These are phyloP conservation scores for Canavalia ensiformis DNA, from an alignment of 306 rosid species.

Conservation along the genomic window DNA sequence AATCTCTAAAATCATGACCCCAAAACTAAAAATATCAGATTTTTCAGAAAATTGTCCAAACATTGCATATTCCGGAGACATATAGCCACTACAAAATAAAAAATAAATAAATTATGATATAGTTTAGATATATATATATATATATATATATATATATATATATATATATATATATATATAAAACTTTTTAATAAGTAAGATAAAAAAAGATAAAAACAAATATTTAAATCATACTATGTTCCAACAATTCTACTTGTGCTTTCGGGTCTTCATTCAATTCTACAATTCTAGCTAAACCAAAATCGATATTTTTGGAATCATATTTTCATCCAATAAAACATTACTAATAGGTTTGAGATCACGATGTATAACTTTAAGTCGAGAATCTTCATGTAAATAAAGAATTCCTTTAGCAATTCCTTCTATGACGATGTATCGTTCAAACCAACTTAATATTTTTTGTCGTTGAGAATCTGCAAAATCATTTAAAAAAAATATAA, in stretches of 20 bases:
- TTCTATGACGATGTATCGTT: background rate
- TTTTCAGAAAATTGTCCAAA: background rate
- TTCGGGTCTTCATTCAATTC: background rate
- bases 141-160: no score
- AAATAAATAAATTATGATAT: background rate
- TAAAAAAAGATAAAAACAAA: background rate
- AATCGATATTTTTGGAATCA: slow-evolving; percentile 64
- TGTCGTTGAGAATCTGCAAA: slow-evolving; percentile 38
- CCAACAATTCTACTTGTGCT: slow-evolving; percentile 53
- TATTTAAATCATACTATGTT: slow-evolving; percentile 52
- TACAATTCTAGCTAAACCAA: slow-evolving; percentile 58
- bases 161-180: no score
- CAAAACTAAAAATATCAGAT: slow-evolving; percentile 14
- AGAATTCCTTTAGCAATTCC: background rate
- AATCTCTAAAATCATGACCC: slow-evolving; percentile 55
- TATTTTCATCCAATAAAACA: slow-evolving; percentile 47
- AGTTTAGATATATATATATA: background rate
- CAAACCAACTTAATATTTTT: slow-evolving; percentile 47
- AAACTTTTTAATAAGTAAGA: background rate
- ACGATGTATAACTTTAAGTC: background rate
- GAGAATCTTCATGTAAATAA: background rate
- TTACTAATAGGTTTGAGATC: slow-evolving; percentile 18
- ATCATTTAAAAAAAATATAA: background rate
- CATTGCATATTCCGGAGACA: background rate
- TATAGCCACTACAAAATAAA: slow-evolving; percentile 36